Evolutionary conservation across 2,329 filamentous ascomycete species (phyloP), one percentile per base, ranked within the genome.

Genomic region (Colletotrichum higginsianum): DNA sequence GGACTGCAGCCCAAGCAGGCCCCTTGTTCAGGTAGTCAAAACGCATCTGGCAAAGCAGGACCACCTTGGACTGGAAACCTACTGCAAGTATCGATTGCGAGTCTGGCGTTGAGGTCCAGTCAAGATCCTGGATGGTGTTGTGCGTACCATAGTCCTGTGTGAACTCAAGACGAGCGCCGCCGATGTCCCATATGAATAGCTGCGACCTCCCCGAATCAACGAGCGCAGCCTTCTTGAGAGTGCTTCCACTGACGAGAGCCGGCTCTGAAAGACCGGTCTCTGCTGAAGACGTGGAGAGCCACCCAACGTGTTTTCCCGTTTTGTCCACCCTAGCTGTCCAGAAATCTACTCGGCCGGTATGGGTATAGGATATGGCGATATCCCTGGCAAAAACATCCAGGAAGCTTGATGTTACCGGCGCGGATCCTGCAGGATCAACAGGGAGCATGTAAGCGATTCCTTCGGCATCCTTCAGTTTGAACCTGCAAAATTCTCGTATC

Each of bases 21-120:
- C 93, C 93, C 72, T 94, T 92, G 77, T 95, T 94, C 21, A 98
- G 86, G 79, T 98, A 98, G 80, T 98, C 94, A 78, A 96, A 98
- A 15, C 95, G 92, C 83, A 97, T 91, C 78, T 98, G 95, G 7
- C 93, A 92, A 35, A 98, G 88, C 2, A 98, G 86, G 40, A 97
- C 83, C 6, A 98, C 92, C 67, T 93, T 90, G 74, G 95, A 93
- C n/a, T 92, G 92, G 78, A 98, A 98, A 0, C 95, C 95, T n/a
- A 98, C 94, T 1, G 95, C 94, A 23, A 98, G 85, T 66, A 98
- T 95, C 1, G 94, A 96, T 78, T 98, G 94, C 60, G 91, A 91
- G 79, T 97, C 94, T 0, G 94, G 94, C 0, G 95, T 98, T 3
- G 94, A 96, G 0, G 95, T 96, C 96, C 96, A 98, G 80, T 98